Percentiles rank a stretch among this genome's conserved stretches.
Evolutionary conservation across 768 basidiomycete genomes (phyloP).

Genomic region (Kwoniella dejecticola): DNA sequence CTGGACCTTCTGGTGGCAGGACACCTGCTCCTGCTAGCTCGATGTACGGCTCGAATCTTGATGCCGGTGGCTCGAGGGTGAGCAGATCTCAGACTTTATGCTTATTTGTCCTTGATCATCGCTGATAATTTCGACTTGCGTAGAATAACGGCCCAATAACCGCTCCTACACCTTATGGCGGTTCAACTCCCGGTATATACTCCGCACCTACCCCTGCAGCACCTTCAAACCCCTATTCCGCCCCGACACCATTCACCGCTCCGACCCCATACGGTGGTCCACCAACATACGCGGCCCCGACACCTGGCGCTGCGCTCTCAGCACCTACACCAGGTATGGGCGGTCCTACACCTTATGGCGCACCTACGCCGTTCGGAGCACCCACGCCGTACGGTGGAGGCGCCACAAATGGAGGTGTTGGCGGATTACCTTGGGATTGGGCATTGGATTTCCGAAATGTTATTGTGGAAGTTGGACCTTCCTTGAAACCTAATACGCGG

Average conservation of each 20-base stretch:
- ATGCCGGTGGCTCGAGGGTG: slow-evolving; percentile 33
- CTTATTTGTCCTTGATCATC: too few species aligned
- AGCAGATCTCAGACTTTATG: too few species aligned
- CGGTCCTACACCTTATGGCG: slow-evolving; percentile 40
- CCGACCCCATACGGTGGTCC: slow-evolving; percentile 51
- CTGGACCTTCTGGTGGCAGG: slow-evolving; percentile 31
- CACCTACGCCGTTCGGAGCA: slow-evolving; percentile 48
- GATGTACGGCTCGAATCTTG: slow-evolving; percentile 18
- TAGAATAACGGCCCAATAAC: slow-evolving; percentile 25
- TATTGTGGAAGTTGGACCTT: slow-evolving; percentile 47
- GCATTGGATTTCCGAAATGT: slow-evolving; percentile 50
- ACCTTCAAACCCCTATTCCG: slow-evolving; percentile 38
- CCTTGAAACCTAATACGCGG: slow-evolving; percentile 26
- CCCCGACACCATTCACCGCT: slow-evolving; percentile 55
- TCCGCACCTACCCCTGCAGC: slow-evolving; percentile 19
- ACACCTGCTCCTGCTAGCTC: slow-evolving; percentile 36
- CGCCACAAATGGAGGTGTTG: slow-evolving; percentile 20
- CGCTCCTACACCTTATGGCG: slow-evolving; percentile 30
- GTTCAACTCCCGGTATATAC: slow-evolving; percentile 15
- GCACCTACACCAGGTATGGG: slow-evolving; percentile 57
- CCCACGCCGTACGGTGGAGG: slow-evolving; percentile 45
- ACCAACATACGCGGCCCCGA: slow-evolving; percentile 45
- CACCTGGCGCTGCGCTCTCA: slow-evolving; percentile 58
- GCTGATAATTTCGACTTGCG: too few species aligned
- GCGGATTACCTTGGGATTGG: slow-evolving; percentile 46